Percentiles rank a stretch among this genome's conserved stretches.
Conservation (phyloP, 345 rosid species). For the Microcos paniculata region DNA sequence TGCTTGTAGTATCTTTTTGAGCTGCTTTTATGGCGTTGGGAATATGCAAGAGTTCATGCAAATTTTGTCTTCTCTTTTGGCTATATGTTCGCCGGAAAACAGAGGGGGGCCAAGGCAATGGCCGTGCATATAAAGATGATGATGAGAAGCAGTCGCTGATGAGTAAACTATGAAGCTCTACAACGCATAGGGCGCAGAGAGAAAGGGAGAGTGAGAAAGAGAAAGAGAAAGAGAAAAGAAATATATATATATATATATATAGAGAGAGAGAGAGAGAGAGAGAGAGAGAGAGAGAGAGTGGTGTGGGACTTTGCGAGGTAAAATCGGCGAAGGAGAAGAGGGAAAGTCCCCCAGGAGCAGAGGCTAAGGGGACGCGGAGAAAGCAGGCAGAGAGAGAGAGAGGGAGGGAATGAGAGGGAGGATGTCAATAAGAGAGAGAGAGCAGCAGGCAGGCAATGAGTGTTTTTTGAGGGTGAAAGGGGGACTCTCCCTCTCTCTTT, state of each 20-base stretch:
- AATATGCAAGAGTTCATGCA: conserved; percentile 37
- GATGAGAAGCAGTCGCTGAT: conserved; percentile 27
- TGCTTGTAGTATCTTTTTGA: background rate
- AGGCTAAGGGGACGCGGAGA: conserved; percentile 87
- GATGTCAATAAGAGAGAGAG: no score
- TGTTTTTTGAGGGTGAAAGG: conserved; percentile 4
- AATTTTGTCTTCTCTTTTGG: conserved; percentile 23
- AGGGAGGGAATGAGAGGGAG: background rate
- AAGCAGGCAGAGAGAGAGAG: conserved; percentile 25
- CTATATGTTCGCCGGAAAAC: conserved; percentile 38
- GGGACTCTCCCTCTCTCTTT: background rate
- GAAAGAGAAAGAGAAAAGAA: conserved; percentile 5
- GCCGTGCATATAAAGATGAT: conserved; percentile 65
- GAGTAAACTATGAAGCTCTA: conserved; percentile 6
- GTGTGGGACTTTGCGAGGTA: conserved; percentile 14
- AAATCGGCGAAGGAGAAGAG: conserved; percentile 26
- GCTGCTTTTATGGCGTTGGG: conserved; percentile 7
- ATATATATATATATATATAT: no score
- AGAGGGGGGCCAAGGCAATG: conserved; percentile 21
- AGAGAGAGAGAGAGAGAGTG: background rate
- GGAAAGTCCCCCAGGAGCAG: conserved; percentile 69
- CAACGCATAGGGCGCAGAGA: background rate
- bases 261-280: conserved; percentile 13
- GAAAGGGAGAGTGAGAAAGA: background rate
- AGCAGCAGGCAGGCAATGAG: conserved; percentile 10